These are phyloP conservation scores for Trichoderma sp. DNA, from an alignment of 2,329 filamentous ascomycete species.

Conservation along the genomic window DNA sequence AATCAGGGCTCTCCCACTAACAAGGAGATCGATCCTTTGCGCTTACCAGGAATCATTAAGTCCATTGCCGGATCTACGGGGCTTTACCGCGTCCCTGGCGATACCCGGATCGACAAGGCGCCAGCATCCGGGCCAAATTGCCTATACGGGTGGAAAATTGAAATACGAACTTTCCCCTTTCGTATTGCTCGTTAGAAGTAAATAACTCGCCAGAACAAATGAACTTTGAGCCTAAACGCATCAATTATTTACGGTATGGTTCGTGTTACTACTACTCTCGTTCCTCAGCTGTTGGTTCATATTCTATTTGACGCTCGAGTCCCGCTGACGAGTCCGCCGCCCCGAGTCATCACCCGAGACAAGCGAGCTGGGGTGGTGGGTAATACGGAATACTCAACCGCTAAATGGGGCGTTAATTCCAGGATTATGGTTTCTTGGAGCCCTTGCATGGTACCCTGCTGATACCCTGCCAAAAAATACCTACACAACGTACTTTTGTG, in stretches of 20 bases:
- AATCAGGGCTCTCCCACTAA: background rate
- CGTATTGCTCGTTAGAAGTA: background rate
- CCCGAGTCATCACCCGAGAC: background rate
- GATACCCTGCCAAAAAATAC: background rate
- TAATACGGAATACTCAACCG: constrained; percentile 11
- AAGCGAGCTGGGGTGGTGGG: constrained; percentile 2
- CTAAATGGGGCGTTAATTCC: background rate
- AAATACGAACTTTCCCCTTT: background rate
- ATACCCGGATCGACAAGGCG: background rate
- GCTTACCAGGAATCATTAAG: background rate
- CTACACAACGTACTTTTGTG: background rate
- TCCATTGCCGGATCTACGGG: constrained; percentile 11
- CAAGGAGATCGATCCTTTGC: background rate
- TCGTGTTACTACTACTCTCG: background rate
- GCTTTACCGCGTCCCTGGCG: background rate
- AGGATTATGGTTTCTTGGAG: background rate
- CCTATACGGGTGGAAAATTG: background rate
- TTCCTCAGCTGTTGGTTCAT: background rate
- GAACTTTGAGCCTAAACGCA: background rate
- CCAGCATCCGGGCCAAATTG: background rate
- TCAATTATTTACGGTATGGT: background rate
- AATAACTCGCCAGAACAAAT: background rate
- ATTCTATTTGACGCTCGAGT: background rate
- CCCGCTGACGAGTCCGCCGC: background rate
- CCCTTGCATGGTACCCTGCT: background rate